These are phyloP conservation scores for Elsinoe ampelina DNA, from an alignment of 2,329 filamentous ascomycete species.

Conservation along the genomic window DNA sequence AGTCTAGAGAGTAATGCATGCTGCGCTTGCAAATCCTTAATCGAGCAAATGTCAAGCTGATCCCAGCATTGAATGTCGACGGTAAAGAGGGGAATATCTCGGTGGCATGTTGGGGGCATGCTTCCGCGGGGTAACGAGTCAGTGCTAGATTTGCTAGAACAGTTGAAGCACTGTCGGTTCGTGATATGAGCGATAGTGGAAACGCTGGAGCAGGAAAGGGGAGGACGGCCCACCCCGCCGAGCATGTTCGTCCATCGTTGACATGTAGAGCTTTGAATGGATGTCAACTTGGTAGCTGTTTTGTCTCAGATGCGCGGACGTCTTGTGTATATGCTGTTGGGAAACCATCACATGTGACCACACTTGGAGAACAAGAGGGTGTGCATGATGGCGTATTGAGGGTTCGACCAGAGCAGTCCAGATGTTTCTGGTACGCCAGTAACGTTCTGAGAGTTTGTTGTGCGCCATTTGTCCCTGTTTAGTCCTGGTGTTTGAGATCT, in stretches of 20 bases:
- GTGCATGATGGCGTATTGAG: not conserved
- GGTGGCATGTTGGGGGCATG: constrained; percentile 3
- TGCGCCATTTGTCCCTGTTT: not conserved
- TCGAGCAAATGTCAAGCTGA: not conserved
- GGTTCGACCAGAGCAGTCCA: not conserved
- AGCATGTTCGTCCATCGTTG: not conserved
- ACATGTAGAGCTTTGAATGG: not conserved
- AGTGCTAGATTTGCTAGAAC: constrained; percentile 6
- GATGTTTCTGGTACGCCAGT: not conserved
- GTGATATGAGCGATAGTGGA: constrained; percentile 2
- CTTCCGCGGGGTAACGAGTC: not conserved
- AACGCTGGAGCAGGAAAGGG: not conserved
- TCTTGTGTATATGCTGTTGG: not conserved
- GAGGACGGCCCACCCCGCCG: not conserved
- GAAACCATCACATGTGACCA: constrained; percentile 3
- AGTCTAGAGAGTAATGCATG: no score
- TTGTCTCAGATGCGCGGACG: not conserved
- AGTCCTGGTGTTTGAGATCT: not conserved
- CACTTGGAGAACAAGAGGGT: not conserved
- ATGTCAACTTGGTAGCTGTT: not conserved
- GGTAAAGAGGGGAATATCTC: not conserved
- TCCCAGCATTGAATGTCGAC: not conserved
- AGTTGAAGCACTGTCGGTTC: constrained; percentile 2
- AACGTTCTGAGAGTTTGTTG: not conserved
- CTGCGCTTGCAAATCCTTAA: not conserved